Conservation (phyloP, 179 eudicot species). For the Dionaea muscipula region DNA sequence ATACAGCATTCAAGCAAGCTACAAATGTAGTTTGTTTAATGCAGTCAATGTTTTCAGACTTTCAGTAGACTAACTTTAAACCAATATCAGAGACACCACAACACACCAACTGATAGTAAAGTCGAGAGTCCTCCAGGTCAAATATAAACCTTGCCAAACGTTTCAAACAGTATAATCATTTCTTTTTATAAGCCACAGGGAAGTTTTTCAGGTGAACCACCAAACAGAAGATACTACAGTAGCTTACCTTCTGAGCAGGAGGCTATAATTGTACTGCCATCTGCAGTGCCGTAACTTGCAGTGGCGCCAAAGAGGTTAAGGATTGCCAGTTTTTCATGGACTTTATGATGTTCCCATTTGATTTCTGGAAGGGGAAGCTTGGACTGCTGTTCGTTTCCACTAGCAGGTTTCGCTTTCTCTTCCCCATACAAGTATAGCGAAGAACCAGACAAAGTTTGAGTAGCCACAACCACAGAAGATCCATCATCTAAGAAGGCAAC, state of each 20-base stretch:
- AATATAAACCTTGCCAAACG: not conserved
- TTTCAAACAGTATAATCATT: not conserved
- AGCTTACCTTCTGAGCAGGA: constrained; percentile 86
- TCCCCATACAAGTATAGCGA: constrained; percentile 86
- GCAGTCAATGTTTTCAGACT: too few species aligned
- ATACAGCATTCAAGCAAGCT: not conserved
- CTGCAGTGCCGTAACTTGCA: constrained; percentile 84
- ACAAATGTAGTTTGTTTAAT: too few species aligned
- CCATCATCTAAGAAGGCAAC: constrained; percentile 69
- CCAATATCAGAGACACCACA: too few species aligned
- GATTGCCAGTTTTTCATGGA: constrained; percentile 61
- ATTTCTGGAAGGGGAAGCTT: constrained; percentile 79
- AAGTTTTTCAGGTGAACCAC: too few species aligned
- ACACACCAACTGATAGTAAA: not conserved
- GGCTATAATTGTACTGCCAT: constrained; percentile 80
- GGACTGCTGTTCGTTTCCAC: constrained; percentile 46
- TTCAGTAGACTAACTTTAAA: too few species aligned
- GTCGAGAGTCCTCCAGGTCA: not conserved
- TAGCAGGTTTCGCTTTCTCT: constrained; percentile 47
- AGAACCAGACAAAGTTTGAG: constrained; percentile 59
- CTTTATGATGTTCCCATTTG: constrained; percentile 85
- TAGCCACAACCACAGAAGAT: constrained; percentile 81
- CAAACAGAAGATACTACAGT: too few species aligned
- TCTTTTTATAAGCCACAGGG: too few species aligned
- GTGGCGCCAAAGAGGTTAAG: constrained; percentile 47